These are phyloP conservation scores for Cryptococcus sp. DNA, from an alignment of 1,284 basidiomycete genomes.

Conservation along the genomic window DNA sequence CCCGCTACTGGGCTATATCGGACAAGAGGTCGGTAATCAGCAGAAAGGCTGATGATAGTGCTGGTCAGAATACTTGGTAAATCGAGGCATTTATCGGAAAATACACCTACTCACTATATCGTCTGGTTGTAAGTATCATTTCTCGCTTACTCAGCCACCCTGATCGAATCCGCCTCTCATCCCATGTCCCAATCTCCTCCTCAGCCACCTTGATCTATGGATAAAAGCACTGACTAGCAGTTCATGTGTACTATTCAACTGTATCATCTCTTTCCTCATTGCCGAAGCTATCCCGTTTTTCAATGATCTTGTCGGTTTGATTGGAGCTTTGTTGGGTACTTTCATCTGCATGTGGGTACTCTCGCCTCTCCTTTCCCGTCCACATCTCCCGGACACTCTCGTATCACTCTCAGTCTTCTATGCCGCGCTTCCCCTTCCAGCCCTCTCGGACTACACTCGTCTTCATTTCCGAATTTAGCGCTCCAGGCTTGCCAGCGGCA, in stretches of 20 bases:
- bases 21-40: too few relatives aligned
- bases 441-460: too few relatives aligned
- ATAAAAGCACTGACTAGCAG: not conserved
- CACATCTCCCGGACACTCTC: slow-evolving; percentile 7
- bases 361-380: not conserved
- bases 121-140: slow-evolving; percentile 55
- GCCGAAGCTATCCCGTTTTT: slow-evolving; percentile 38
- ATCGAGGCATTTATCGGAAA: slow-evolving; percentile 55
- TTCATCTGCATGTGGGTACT: slow-evolving; percentile 19
- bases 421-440: too few relatives aligned
- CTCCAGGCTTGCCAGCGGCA: too few relatives aligned
- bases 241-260: slow-evolving; percentile 18
- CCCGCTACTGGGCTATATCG: slow-evolving; percentile 25
- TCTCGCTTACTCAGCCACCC: too few relatives aligned
- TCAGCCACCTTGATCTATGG: slow-evolving; percentile 42
- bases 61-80: slow-evolving; percentile 29
- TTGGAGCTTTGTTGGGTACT: slow-evolving; percentile 23
- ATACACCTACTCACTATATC: slow-evolving; percentile 57
- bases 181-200: slow-evolving; percentile 57
- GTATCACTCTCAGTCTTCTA: too few relatives aligned
- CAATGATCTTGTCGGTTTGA: slow-evolving; percentile 29
- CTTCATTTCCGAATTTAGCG: too few relatives aligned
- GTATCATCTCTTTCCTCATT: slow-evolving; percentile 43
- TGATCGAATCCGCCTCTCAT: too few relatives aligned
- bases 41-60: slow-evolving; percentile 1